Conservation (phyloP, 1,139 yeast genomes). For the Pichia sp. region DNA sequence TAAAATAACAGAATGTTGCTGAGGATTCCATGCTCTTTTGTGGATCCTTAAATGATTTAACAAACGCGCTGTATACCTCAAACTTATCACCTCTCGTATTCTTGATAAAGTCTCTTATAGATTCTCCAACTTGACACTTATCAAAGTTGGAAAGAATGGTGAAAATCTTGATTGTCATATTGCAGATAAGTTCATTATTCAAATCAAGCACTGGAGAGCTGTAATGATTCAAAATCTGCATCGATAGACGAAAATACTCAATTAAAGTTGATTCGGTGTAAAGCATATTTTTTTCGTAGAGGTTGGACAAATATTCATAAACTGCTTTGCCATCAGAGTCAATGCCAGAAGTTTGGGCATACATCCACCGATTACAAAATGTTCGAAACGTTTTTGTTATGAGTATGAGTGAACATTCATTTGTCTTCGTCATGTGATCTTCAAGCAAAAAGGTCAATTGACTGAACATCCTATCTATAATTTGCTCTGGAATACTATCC, state of each 20-base stretch:
- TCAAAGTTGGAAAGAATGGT: conserved; percentile 17
- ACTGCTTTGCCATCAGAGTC: conserved; percentile 18
- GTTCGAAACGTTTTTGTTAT: conserved; percentile 10
- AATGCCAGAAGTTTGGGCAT: conserved; percentile 10
- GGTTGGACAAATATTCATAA: conserved; percentile 13
- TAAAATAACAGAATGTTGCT: conserved; percentile 39
- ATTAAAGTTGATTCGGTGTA: conserved; percentile 15
- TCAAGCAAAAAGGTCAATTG: conserved; percentile 15
- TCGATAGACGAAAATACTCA: conserved; percentile 14
- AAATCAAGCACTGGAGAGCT: background rate
- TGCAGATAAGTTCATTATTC: background rate
- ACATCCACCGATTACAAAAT: conserved; percentile 14
- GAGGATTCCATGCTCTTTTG: conserved; percentile 39
- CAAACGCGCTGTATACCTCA: conserved; percentile 34
- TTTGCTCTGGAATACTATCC: background rate
- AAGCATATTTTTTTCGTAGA: conserved; percentile 17
- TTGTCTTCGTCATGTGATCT: conserved; percentile 19
- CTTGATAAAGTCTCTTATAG: conserved; percentile 13
- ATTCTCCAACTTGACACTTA: conserved; percentile 15
- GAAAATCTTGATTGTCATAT: conserved; percentile 8
- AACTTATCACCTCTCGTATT: conserved; percentile 26
- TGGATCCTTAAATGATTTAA: conserved; percentile 36
- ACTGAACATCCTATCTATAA: conserved; percentile 10
- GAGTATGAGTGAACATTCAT: conserved; percentile 18
- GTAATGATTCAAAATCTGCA: conserved; percentile 1